phyloP scores from a whole-genome alignment of 1,139 yeast genomes.

The Suzukiozyma palmioleophila region DNA sequence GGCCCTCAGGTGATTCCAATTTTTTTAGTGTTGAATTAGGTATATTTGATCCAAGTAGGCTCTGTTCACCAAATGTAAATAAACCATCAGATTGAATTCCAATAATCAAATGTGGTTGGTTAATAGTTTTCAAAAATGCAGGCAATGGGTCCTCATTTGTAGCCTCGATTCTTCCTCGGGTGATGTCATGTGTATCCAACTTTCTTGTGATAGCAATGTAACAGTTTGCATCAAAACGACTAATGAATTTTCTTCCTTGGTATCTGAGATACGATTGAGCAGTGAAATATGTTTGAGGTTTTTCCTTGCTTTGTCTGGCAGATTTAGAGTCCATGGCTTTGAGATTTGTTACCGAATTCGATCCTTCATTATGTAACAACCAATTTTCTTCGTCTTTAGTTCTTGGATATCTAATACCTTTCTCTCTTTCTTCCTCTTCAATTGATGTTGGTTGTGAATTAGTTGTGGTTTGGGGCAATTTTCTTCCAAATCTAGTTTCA shows the following conservation, averaged over 20 bases:
- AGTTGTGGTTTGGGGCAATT: conserved; percentile 20
- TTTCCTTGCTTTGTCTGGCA: conserved; percentile 16
- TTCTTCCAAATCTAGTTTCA: conserved; percentile 85
- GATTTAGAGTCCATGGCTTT: conserved; percentile 6
- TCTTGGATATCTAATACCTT: conserved; percentile 28
- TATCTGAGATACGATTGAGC: conserved; percentile 93
- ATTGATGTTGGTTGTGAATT: conserved; percentile 11
- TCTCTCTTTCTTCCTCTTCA: conserved; percentile 11
- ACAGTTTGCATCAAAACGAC: conserved; percentile 93
- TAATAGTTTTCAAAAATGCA: conserved; percentile 44
- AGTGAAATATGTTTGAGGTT: conserved; percentile 85
- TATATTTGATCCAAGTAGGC: conserved; percentile 68
- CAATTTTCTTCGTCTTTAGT: conserved; percentile 44
- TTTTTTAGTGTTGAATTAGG: conserved; percentile 66
- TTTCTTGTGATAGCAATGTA: conserved; percentile 91
- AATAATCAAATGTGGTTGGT: conserved; percentile 74
- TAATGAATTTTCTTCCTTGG: conserved; percentile 86
- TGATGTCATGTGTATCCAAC: conserved; percentile 89
- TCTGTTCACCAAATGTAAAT: conserved; percentile 89
- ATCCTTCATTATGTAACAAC: conserved; percentile 44
- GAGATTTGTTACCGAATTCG: conserved; percentile 15
- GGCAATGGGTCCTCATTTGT: conserved; percentile 39
- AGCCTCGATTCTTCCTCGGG: conserved; percentile 59
- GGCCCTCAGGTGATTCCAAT: conserved; percentile 94
- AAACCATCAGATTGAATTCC: conserved; percentile 92